phyloP scores from a whole-genome alignment of 345 rosid genomes.

The Populus simonii region DNA sequence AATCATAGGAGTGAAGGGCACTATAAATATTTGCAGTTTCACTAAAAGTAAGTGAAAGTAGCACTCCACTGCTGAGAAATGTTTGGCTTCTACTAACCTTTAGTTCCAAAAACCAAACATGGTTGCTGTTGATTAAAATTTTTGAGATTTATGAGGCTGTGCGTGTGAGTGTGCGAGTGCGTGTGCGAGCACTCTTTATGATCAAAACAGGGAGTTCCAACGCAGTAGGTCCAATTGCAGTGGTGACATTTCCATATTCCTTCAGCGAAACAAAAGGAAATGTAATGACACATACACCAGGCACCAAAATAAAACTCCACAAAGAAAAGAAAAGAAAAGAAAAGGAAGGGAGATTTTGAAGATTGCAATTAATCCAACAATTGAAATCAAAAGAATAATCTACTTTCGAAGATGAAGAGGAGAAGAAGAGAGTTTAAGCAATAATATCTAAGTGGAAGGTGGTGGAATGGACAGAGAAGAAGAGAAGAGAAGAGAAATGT shows the following conservation, averaged over 20 bases:
- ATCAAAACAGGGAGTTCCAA: slow-evolving; percentile 19
- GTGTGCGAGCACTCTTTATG: slow-evolving; percentile 16
- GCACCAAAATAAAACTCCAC: neutral
- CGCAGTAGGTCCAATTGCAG: slow-evolving; percentile 41
- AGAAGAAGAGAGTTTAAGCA: neutral
- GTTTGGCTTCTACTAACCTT: slow-evolving; percentile 21
- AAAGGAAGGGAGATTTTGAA: neutral
- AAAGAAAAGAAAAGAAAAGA: neutral
- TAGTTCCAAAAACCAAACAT: slow-evolving; percentile 13
- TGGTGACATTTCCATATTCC: slow-evolving; percentile 52
- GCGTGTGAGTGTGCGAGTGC: neutral
- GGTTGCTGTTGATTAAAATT: slow-evolving; percentile 12
- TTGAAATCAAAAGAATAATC: neutral
- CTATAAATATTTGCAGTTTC: neutral
- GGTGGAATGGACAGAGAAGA: neutral
- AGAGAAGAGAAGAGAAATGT: neutral
- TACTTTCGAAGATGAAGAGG: neutral
- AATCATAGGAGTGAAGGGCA: neutral
- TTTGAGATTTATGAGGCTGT: slow-evolving; percentile 9
- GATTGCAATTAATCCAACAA: neutral
- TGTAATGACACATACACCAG: slow-evolving; percentile 1
- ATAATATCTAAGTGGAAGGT: neutral
- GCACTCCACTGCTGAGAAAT: neutral
- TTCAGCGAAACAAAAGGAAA: slow-evolving; percentile 31
- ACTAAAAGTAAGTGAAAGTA: neutral